Conservation (phyloP, 345 rosid genomes). For the Litchi chinensis region DNA sequence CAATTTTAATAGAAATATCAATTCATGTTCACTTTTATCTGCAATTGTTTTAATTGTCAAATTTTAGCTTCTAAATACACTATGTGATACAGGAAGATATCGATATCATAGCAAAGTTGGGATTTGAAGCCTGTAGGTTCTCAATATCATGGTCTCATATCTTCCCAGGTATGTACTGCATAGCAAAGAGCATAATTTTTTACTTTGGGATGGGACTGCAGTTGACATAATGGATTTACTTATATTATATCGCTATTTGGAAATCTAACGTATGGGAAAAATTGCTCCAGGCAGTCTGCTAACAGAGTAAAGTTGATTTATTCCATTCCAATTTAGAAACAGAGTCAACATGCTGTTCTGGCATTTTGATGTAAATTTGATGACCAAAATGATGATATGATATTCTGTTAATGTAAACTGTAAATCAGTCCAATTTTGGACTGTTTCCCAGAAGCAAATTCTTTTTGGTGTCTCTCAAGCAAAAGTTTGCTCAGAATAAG, state of each 20-base stretch:
- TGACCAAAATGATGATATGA: too few relatives aligned
- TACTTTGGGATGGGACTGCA: conserved; percentile 16
- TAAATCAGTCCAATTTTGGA: too few relatives aligned
- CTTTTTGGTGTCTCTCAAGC: too few relatives aligned
- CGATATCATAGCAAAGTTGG: conserved; percentile 64
- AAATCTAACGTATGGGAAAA: background rate
- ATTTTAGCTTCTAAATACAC: conserved; percentile 12
- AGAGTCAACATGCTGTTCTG: background rate
- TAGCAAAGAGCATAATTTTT: background rate
- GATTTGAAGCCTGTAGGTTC: conserved; percentile 85
- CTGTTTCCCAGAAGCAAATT: too few relatives aligned
- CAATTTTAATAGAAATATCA: background rate
- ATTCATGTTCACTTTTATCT: background rate
- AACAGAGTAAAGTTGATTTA: background rate
- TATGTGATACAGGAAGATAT: conserved; percentile 62
- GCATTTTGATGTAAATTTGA: background rate
- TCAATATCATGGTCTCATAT: conserved; percentile 95
- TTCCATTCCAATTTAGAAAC: background rate
- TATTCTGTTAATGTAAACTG: too few relatives aligned
- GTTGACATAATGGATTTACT: background rate
- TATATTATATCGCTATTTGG: background rate
- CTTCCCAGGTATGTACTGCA: conserved; percentile 68
- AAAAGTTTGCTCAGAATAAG: too few relatives aligned
- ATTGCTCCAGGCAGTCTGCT: background rate
- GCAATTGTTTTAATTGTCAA: conserved; percentile 6